Evolutionary conservation across 305 asterid genomes (phyloP).

Genomic region (Fraxinus albicans): DNA sequence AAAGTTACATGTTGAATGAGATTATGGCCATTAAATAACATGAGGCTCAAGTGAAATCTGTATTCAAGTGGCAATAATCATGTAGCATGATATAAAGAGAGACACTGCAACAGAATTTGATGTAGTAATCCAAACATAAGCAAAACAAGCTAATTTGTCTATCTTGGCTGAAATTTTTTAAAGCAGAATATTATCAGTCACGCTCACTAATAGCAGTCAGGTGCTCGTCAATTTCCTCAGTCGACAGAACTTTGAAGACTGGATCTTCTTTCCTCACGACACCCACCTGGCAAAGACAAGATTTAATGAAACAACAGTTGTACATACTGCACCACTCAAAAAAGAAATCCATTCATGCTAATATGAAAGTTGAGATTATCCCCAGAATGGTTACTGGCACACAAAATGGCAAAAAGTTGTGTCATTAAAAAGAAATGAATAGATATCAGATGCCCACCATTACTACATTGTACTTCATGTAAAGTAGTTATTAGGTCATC

Average conservation of each 20-base stretch:
- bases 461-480: neutral
- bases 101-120: neutral
- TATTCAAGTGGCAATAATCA: neutral
- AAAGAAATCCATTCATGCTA: neutral
- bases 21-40: neutral
- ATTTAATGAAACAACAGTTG: neutral
- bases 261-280: conserved; percentile 79
- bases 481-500: neutral
- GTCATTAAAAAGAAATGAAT: neutral
- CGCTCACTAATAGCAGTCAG: conserved; percentile 97
- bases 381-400: neutral
- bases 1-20: neutral
- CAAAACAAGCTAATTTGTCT: neutral
- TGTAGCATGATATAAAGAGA: neutral
- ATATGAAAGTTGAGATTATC: neutral
- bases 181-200: conserved; percentile 42
- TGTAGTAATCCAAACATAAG: neutral
- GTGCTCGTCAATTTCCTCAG: conserved; percentile 96
- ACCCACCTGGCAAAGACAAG: conserved; percentile 63
- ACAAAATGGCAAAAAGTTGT: neutral
- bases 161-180: neutral
- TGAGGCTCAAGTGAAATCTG: neutral
- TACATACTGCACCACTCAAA: neutral
- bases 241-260: conserved; percentile 65
- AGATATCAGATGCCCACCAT: neutral